Percentiles rank a stretch among this genome's conserved stretches.
phyloP scores from a whole-genome alignment of 768 basidiomycete genomes.

The Rhodotorula diobovata region DNA sequence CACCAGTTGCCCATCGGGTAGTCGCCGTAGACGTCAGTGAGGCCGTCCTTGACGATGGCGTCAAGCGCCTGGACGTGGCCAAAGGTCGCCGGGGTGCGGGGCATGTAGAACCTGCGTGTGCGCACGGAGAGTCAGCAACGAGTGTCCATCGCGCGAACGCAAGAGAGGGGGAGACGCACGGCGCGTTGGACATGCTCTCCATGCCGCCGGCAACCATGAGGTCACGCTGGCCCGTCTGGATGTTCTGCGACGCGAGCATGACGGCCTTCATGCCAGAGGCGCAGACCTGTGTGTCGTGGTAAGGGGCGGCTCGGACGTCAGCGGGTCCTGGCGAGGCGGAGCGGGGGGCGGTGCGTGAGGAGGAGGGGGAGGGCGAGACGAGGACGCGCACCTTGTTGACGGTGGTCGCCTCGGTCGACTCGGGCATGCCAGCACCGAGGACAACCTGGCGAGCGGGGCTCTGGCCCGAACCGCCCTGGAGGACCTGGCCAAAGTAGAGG shows the following conservation, averaged over 20 bases:
- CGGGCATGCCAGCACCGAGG: slow-evolving; percentile 76
- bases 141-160: neutral
- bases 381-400: slow-evolving; percentile 69
- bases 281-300: slow-evolving; percentile 59
- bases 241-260: slow-evolving; percentile 86
- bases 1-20: slow-evolving; percentile 93
- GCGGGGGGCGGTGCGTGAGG: too few relatives aligned
- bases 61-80: slow-evolving; percentile 85
- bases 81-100: slow-evolving; percentile 54
- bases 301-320: neutral
- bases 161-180: slow-evolving; percentile 59
- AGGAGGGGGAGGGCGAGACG: neutral
- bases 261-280: slow-evolving; percentile 94
- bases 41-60: slow-evolving; percentile 84
- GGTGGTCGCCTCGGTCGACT: slow-evolving; percentile 89
- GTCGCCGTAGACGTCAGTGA: slow-evolving; percentile 96
- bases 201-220: slow-evolving; percentile 93
- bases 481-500: slow-evolving; percentile 94
- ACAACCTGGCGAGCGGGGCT: slow-evolving; percentile 96
- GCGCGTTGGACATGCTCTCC: slow-evolving; percentile 99
- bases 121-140: neutral
- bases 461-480: slow-evolving; percentile 96
- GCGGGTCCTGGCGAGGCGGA: too few relatives aligned
- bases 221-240: slow-evolving; percentile 75
- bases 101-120: slow-evolving; percentile 49